Evolutionary conservation across 208 protist species (phyloP), one percentile per base, ranked within the genome.

Genomic region (Crithidia brevicula): DNA sequence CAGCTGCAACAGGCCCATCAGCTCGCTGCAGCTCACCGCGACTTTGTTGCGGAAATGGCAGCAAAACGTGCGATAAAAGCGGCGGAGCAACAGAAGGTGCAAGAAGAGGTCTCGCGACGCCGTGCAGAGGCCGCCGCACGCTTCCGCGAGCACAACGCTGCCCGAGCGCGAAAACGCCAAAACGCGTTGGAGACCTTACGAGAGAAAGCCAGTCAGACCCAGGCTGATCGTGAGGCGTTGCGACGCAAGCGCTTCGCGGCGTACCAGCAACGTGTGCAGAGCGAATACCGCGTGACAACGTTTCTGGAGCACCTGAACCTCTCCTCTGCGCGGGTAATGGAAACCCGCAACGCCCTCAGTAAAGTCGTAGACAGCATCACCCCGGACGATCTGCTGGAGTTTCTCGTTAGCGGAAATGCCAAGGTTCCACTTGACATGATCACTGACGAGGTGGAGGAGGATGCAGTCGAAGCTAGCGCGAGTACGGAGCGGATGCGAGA

Each of bases 301-400:
- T 93, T 95, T 74, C 62, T 95, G 6, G 86, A 93, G 42, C 65
- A 77, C 58, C 45, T 93, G 8, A 73, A 78, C 7, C 36, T 95
- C 5, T 27, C 82, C 20, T 59, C 83, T 10, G 74, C 81, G 0
- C 82, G 77, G 10, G 71, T 92, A 23, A 75, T 90, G 53, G 71
- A 64, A 6, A 49, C 85, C 10, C 64, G 79, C 11, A 42, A 67
- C 13, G 67, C 49, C n/a, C 65, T 95, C 11, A 70, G 62, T 0
- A 34, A 67, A 15, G 59, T 82, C 13, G 16, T 89, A 16, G 63
- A 59, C 23, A 63, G 23, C n/a, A 83, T 95, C 61, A 82, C 83
- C 5, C 79, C 81, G 1, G 87, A 95, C 43, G 85, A 91, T 23
- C 63, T 95, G 27, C 74, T 95, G 3, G 90, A 95, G 74, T 95